Percentiles rank a stretch among this genome's conserved stretches.
These are phyloP conservation scores for Ogataea populi-albae DNA, from an alignment of 805 yeast genomes.

Conservation along the genomic window DNA sequence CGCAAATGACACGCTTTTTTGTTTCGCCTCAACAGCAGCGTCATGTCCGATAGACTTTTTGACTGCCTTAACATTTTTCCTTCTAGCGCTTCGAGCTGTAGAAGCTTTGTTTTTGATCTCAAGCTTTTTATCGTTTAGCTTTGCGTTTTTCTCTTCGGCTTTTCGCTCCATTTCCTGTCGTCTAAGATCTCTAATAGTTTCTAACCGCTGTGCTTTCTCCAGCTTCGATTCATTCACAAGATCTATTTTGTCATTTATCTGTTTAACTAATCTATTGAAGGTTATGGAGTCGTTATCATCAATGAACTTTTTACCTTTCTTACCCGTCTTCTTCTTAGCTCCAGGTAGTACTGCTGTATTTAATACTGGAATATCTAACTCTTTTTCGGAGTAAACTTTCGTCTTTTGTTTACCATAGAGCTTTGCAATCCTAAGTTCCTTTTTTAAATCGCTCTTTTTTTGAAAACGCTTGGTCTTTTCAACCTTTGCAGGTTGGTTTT, in stretches of 20 bases:
- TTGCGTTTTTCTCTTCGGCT: conserved; percentile 65
- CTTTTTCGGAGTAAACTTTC: conserved; percentile 68
- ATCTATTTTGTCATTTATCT: conserved; percentile 81
- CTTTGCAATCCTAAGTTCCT: conserved; percentile 61
- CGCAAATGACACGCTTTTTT: conserved; percentile 51
- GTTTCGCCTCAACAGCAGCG: conserved; percentile 25
- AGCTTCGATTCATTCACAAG: conserved; percentile 79
- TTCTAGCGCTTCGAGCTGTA: conserved; percentile 64
- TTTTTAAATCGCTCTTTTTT: conserved; percentile 54
- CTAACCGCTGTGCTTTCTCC: conserved; percentile 85
- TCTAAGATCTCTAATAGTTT: conserved; percentile 83
- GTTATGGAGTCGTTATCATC: conserved; percentile 63
- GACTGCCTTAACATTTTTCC: conserved; percentile 46
- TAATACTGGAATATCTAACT: conserved; percentile 72
- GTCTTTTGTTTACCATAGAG: conserved; percentile 64
- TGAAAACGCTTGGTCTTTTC: conserved; percentile 40
- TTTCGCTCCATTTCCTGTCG: conserved; percentile 83
- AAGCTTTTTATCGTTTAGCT: conserved; percentile 70
- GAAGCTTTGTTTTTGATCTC: conserved; percentile 74
- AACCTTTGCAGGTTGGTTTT: conserved; percentile 59
- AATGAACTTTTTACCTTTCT: conserved; percentile 81
- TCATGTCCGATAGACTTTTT: conserved; percentile 25
- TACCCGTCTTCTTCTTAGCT: conserved; percentile 67
- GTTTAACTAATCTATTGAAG: conserved; percentile 67
- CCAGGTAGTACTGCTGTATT: conserved; percentile 89